phyloP scores from a whole-genome alignment of 2,329 filamentous ascomycete genomes.

The Coniochaeta ligniaria region DNA sequence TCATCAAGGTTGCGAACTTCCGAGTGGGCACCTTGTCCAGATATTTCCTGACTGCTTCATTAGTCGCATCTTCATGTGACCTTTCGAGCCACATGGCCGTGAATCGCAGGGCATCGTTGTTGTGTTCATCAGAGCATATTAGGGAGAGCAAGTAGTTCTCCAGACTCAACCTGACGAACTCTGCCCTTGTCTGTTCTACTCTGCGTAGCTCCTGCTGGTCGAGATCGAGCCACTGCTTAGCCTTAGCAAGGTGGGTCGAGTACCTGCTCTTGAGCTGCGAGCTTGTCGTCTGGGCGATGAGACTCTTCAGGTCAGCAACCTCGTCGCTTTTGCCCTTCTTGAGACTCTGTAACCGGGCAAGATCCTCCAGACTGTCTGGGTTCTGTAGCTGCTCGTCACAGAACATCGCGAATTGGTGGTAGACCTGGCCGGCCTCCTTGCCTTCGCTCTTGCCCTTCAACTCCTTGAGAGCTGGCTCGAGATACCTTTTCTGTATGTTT shows the following conservation, averaged over 20 bases:
- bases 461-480: constrained; percentile 77
- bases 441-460: constrained; percentile 62
- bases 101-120: constrained; percentile 86
- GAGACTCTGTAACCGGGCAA: constrained; percentile 71
- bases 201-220: constrained; percentile 82
- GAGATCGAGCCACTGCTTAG: constrained; percentile 83
- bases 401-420: constrained; percentile 90
- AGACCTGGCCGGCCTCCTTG: constrained; percentile 76
- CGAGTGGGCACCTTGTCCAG: constrained; percentile 72
- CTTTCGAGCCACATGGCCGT: constrained; percentile 91
- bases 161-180: constrained; percentile 80
- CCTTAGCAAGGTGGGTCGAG: constrained; percentile 57
- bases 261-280: constrained; percentile 49
- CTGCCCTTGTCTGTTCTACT: constrained; percentile 66
- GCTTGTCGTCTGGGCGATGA: constrained; percentile 42
- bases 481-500: constrained; percentile 78
- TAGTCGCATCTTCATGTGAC: constrained; percentile 67
- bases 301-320: constrained; percentile 62
- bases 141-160: constrained; percentile 90
- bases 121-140: constrained; percentile 76
- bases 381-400: constrained; percentile 93
- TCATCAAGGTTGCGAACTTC: constrained; percentile 91
- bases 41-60: constrained; percentile 65
- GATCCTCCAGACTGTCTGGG: constrained; percentile 75
- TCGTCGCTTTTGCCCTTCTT: constrained; percentile 77